Percentiles rank a stretch among this genome's conserved stretches.
Conservation (phyloP, 176 grass and related monocot genomes). For the Avena insularis region DNA sequence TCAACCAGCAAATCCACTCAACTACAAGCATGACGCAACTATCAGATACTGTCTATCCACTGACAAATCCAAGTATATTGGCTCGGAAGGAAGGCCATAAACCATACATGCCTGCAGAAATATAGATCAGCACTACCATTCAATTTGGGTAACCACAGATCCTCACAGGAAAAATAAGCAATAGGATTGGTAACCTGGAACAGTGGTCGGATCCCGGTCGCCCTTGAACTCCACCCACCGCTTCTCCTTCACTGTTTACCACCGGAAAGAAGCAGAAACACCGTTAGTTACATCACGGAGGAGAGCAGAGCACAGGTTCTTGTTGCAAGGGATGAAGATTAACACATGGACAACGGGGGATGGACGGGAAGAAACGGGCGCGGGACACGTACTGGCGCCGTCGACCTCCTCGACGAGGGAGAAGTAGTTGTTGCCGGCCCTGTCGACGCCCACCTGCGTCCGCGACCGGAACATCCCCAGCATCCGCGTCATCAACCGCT, state of each 20-base stretch:
- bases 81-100: conserved; percentile 35
- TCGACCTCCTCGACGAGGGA: conserved; percentile 79
- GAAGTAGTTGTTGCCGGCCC: conserved; percentile 83
- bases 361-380: neutral
- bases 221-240: conserved; percentile 94
- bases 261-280: conserved; percentile 12
- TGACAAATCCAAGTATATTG: neutral
- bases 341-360: neutral
- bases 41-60: conserved; percentile 21
- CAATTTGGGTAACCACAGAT: neutral
- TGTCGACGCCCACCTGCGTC: conserved; percentile 78
- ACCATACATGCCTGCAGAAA: conserved; percentile 59
- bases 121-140: neutral
- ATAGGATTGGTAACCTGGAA: conserved; percentile 69
- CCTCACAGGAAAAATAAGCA: conserved; percentile 14
- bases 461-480: conserved; percentile 70
- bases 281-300: neutral
- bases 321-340: neutral
- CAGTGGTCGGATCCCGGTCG: conserved; percentile 72
- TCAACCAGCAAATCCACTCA: conserved; percentile 99
- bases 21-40: conserved; percentile 58
- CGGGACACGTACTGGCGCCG: conserved; percentile 54
- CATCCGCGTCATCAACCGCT: conserved; percentile 67
- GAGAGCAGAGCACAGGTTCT: neutral
- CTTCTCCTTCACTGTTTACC: conserved; percentile 74